Evolutionary conservation across 2,329 filamentous ascomycete genomes (phyloP).

Genomic region (Chrysosporium keratinophilum): DNA sequence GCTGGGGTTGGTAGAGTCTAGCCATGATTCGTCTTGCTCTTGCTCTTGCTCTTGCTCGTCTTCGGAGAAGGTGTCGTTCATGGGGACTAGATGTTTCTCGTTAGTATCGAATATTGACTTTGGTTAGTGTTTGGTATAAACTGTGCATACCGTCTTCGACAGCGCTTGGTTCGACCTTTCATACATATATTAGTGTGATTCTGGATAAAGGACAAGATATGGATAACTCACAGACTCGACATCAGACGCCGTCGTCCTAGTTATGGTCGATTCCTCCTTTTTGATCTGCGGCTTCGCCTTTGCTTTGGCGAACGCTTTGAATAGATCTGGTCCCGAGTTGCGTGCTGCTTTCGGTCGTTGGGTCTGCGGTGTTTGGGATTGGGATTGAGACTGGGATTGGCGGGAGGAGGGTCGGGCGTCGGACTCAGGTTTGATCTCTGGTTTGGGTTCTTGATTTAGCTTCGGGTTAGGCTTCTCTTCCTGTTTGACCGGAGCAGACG

Average conservation of each 20-base stretch:
- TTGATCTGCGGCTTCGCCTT: conserved; percentile 53
- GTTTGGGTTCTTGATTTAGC: neutral
- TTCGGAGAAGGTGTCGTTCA: conserved; percentile 36
- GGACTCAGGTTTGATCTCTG: conserved; percentile 2
- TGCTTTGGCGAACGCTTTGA: conserved; percentile 67
- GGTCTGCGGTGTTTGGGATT: conserved; percentile 26
- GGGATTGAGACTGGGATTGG: conserved; percentile 19
- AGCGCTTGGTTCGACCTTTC: conserved; percentile 28
- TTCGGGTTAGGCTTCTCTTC: conserved; percentile 1
- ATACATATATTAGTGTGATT: too few relatives aligned
- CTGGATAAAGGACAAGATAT: too few relatives aligned
- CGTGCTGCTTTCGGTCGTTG: conserved; percentile 42
- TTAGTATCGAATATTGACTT: too few relatives aligned
- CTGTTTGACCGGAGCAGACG: neutral
- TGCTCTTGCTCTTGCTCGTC: too few relatives aligned
- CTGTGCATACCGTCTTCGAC: conserved; percentile 44
- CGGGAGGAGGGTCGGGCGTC: conserved; percentile 14
- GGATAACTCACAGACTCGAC: conserved; percentile 31
- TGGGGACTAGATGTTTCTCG: conserved; percentile 24
- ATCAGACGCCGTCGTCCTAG: conserved; percentile 13
- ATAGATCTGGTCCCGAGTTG: conserved; percentile 53
- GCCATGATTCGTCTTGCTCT: conserved; percentile 44
- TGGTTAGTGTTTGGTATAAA: too few relatives aligned
- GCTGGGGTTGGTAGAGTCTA: conserved; percentile 29
- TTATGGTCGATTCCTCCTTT: conserved; percentile 32